Percentiles rank a stretch among this genome's conserved stretches.
These are phyloP conservation scores for Claviceps pusilla DNA, from an alignment of 2,329 filamentous ascomycete genomes.

Conservation along the genomic window DNA sequence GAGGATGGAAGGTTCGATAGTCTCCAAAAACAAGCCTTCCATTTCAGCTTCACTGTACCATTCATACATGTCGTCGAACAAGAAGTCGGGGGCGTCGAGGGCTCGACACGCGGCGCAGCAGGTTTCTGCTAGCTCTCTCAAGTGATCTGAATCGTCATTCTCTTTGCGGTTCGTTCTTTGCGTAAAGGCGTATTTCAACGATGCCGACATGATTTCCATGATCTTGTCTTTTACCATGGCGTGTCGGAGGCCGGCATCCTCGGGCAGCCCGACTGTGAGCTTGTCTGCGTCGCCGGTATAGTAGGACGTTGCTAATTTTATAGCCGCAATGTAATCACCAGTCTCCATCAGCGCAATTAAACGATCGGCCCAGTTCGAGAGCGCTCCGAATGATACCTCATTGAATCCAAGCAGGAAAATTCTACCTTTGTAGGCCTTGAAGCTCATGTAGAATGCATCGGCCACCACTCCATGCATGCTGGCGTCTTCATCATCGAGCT, in stretches of 20 bases:
- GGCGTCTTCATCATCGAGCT: slow-evolving; percentile 70
- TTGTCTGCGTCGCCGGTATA: slow-evolving; percentile 87
- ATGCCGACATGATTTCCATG: slow-evolving; percentile 84
- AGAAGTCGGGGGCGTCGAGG: slow-evolving; percentile 63
- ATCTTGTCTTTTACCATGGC: slow-evolving; percentile 76
- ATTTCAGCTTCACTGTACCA: slow-evolving; percentile 68
- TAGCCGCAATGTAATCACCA: slow-evolving; percentile 88
- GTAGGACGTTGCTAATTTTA: slow-evolving; percentile 79
- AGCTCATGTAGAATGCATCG: slow-evolving; percentile 96
- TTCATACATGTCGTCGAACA: slow-evolving; percentile 84
- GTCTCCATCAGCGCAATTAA: slow-evolving; percentile 88
- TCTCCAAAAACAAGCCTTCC: slow-evolving; percentile 69
- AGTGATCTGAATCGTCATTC: slow-evolving; percentile 37
- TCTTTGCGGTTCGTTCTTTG: slow-evolving; percentile 38
- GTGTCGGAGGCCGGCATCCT: slow-evolving; percentile 62
- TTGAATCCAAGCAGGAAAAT: slow-evolving; percentile 89
- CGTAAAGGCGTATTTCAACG: slow-evolving; percentile 74
- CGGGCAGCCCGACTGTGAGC: slow-evolving; percentile 81
- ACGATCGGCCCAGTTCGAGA: slow-evolving; percentile 95
- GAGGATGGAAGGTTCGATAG: slow-evolving; percentile 75
- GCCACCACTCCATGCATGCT: slow-evolving; percentile 93
- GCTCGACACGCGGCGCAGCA: slow-evolving; percentile 73
- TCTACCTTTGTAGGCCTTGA: slow-evolving; percentile 85
- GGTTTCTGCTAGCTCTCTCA: slow-evolving; percentile 65
- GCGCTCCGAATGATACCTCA: slow-evolving; percentile 73